Percentiles rank a stretch among this genome's conserved stretches.
Conservation (phyloP, 371 early-diverging fungal genomes). For the Capillidium rhysosporum region DNA sequence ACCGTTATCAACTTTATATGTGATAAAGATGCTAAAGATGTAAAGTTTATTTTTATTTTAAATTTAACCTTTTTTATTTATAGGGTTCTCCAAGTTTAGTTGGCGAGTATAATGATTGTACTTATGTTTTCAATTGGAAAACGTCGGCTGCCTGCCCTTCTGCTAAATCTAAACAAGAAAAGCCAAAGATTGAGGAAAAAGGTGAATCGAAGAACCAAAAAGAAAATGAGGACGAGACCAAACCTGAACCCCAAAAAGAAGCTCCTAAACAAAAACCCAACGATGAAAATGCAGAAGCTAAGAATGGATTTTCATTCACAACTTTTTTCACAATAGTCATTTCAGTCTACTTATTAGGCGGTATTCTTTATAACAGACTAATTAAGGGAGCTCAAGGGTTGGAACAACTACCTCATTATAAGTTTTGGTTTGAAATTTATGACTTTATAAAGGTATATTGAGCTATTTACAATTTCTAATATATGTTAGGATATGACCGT, state of each 20-base stretch:
- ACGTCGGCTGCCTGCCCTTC: background rate
- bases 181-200: too few relatives aligned
- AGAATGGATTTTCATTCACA: background rate
- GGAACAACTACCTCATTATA: background rate
- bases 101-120: background rate
- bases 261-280: too few relatives aligned
- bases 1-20: background rate
- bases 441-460: constrained; percentile 3
- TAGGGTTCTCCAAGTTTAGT: background rate
- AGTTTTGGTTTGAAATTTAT: constrained; percentile 1
- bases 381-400: background rate
- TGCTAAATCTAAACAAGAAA: background rate
- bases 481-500: background rate
- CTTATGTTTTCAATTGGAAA: background rate
- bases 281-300: too few relatives aligned
- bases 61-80: background rate
- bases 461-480: background rate
- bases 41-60: background rate
- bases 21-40: background rate
- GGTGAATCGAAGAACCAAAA: too few relatives aligned
- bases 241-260: too few relatives aligned
- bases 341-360: background rate
- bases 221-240: too few relatives aligned
- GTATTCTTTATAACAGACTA: constrained; percentile 1
- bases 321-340: background rate